Base-by-base conservation (phyloP, 805 yeast species). In the Yamadazyma scolyti region DNA sequence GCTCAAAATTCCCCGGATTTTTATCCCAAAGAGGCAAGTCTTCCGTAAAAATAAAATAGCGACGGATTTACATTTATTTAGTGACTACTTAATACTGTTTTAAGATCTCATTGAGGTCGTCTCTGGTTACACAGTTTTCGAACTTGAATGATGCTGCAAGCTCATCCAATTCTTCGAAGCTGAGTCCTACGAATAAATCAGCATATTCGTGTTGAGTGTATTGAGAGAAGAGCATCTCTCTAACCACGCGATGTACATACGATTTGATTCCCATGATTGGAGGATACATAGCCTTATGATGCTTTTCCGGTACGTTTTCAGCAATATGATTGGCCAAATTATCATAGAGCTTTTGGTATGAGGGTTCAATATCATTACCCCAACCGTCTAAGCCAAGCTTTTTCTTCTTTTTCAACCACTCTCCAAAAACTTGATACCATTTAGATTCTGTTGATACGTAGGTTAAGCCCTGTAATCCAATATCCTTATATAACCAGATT, bases 401-500 rank as follows among this genome's bases (percentile, higher is more conserved):
- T 39, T 61, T 58, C 52, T 71, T 71, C 52, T 66, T 66, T 30
- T 46, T 42, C 28, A 71, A 47, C 54, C 59, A 71, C 5, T 58
- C 53, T 9, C 70, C 69, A 23, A 71, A 60, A 5, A 69, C 46
- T 37, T 62, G 31, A 44, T 46, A 66, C 58, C 69, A 68, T 39
- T 59, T 57, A 21, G 74, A 64, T 12, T 57, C 42, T 20, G 75
- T 73, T 8, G 62, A 50, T 18, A 69, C 75, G 37, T 58, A 68
- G 10, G 71, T 60, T 40, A 72, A 46, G 2, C 75, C 76, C 52
- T 72, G 76, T 46, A 53, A 69, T 1, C 77, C 75, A 44, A 71
- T 63, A 45, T 72, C 76, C 46, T 71, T 71, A 49, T 72, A 71
- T 6, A 69, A 50, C 77, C 77, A 71, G 34, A 71, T 69, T 5